Base-by-base conservation (phyloP, 768 basidiomycete species). In the Hericium alpestre region DNA sequence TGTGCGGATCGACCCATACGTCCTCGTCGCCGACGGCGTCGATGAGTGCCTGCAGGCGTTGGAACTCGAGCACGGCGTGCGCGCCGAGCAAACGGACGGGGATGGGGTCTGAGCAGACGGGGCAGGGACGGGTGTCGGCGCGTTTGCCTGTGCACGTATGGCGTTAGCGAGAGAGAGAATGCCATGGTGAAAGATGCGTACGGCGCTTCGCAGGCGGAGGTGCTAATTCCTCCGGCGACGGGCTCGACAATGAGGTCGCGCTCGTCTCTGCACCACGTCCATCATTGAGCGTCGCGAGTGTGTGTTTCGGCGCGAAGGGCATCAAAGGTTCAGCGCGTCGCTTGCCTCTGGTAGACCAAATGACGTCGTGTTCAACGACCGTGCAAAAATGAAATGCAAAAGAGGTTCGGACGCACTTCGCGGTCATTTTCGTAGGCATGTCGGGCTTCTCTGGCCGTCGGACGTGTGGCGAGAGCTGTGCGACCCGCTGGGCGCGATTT, bases 81-180 rank as follows among this genome's bases (percentile, higher is more conserved):
- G 72, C 74, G 2, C 73, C 74, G 15, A 91, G 74, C n/a, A 90
- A 75, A 12, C 88, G 82, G 22, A 89, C 65, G 13, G 89, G 88
- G 43, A 92, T 85, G 40, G 66, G 66, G 66, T 91, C 88, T 13
- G 76, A 71, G 69, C 89, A 92, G 40, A 86, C 79, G 1, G 89
- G 90, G 65, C 89, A 92, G 58, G 73, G 73, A 57, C 82, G 75
- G 2, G 86, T 91, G 65, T 90, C 87, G 16, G 84, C 87, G 47
- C 84, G 80, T 67, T 82, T 87, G 3, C 76, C 86, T 88, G 57
- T 53, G 8, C 37, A 23, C 7, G 8, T 9, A 13, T 53, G 38
- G 20, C 38, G 38, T 12, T 37, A 25, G 48, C 3, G 23, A 40
- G 11, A 25, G 7, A 18, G 1, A 9, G 16, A 13, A 18, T 12